A percentile compares a stretch with the other conserved stretches of the same genome.
phyloP scores from a whole-genome alignment of 2,329 filamentous ascomycete genomes.

The Cladosporium oxysporum region DNA sequence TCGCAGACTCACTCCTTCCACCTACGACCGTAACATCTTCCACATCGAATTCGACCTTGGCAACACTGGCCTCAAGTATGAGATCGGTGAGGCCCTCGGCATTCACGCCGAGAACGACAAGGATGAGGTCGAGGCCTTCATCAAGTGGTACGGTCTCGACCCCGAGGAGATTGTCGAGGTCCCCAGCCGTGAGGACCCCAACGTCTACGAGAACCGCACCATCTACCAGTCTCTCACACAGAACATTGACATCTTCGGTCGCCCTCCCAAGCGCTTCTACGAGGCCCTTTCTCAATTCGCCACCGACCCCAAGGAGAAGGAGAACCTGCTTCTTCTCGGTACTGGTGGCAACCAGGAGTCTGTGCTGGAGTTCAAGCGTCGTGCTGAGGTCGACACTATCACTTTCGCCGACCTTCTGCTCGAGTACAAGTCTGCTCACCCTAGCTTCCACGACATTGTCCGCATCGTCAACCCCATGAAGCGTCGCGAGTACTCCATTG shows the following conservation, averaged over 20 bases:
- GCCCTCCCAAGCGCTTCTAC: conserved; percentile 97
- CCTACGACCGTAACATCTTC: conserved; percentile 98
- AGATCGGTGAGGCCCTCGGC: conserved; percentile 94
- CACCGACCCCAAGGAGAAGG: conserved; percentile 77
- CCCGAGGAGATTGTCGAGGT: conserved; percentile 86
- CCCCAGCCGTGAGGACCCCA: conserved; percentile 75
- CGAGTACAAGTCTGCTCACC: conserved; percentile 87
- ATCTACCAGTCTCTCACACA: conserved; percentile 89
- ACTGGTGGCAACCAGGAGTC: conserved; percentile 66
- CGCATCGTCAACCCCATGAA: conserved; percentile 90
- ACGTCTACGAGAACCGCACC: conserved; percentile 80
- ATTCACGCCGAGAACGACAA: conserved; percentile 94
- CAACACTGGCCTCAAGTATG: conserved; percentile 86
- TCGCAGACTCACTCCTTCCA: conserved; percentile 80
- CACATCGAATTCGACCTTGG: conserved; percentile 99
- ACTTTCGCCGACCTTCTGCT: conserved; percentile 89
- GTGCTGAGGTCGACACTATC: conserved; percentile 84
- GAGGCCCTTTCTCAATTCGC: conserved; percentile 87
- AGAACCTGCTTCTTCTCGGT: conserved; percentile 73
- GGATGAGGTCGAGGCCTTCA: conserved; percentile 77
- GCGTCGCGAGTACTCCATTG: conserved; percentile 98
- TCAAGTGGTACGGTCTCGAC: conserved; percentile 84
- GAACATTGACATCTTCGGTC: conserved; percentile 95
- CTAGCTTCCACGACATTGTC: conserved; percentile 82
- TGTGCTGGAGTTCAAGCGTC: conserved; percentile 86